Conservation (phyloP, 202 grass and related monocot species). For the Hordeum pubiflorum region DNA sequence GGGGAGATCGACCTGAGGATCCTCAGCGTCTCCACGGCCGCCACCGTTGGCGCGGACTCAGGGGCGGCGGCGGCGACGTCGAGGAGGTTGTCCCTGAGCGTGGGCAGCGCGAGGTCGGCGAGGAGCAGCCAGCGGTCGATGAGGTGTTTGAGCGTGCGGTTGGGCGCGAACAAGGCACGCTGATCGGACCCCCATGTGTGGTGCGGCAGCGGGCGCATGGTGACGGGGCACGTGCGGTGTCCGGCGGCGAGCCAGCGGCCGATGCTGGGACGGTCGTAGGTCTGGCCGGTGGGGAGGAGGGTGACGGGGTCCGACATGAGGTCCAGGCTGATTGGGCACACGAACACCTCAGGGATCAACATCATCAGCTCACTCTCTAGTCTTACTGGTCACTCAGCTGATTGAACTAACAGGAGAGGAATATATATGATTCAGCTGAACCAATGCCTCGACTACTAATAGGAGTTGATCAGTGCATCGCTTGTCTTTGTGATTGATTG, state of each 20-base stretch:
- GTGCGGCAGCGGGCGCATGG: conserved; percentile 36
- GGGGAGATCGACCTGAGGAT: conserved; percentile 40
- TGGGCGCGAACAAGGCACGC: conserved; percentile 22
- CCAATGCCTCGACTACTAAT: background rate
- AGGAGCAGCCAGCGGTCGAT: conserved; percentile 47
- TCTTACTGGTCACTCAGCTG: too few relatives aligned
- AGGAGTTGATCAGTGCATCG: background rate
- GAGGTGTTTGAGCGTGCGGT: conserved; percentile 47
- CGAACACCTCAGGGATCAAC: conserved; percentile 49
- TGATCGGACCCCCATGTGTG: conserved; percentile 5
- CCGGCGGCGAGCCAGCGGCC: conserved; percentile 48
- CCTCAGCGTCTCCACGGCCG: conserved; percentile 11
- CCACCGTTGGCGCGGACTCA: background rate
- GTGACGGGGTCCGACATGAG: conserved; percentile 51
- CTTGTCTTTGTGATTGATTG: background rate
- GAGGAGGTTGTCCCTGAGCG: conserved; percentile 24
- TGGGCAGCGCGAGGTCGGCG: conserved; percentile 27
- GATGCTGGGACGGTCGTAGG: conserved; percentile 48
- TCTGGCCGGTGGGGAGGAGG: conserved; percentile 39
- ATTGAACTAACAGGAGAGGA: background rate
- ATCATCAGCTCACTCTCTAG: background rate
- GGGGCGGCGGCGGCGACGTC: background rate
- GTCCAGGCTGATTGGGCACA: conserved; percentile 66
- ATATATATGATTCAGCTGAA: background rate
- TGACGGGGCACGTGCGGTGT: conserved; percentile 55